phyloP scores from a whole-genome alignment of 2,329 filamentous ascomycete species.

The Lanzia echinophila region DNA sequence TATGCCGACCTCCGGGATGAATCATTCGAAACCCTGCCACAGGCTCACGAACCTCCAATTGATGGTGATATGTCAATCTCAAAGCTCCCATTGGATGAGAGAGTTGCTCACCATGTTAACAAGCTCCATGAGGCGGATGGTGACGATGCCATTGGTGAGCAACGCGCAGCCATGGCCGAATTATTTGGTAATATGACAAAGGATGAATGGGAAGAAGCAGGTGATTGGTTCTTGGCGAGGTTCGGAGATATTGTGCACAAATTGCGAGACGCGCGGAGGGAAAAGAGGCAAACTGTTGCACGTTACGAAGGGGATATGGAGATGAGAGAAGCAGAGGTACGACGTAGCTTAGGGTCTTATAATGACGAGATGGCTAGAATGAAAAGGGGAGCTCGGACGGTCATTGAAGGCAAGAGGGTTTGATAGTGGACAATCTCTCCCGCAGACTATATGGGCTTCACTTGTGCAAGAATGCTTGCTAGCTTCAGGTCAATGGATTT shows the following conservation, averaged over 20 bases:
- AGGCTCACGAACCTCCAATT: not conserved
- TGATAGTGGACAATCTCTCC: not conserved
- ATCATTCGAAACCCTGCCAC: slow-evolving; percentile 5
- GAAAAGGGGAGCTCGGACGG: slow-evolving; percentile 20
- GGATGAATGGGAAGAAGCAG: slow-evolving; percentile 29
- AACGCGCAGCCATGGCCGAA: not conserved
- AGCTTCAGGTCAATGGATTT: not conserved
- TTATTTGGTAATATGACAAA: slow-evolving; percentile 22
- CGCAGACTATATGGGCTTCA: not conserved
- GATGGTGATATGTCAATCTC: slow-evolving; percentile 4
- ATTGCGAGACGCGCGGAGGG: slow-evolving; percentile 21
- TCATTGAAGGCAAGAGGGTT: slow-evolving; percentile 9
- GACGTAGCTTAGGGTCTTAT: slow-evolving; percentile 17
- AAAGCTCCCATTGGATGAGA: slow-evolving; percentile 1
- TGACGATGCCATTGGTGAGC: not conserved
- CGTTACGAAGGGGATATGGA: slow-evolving; percentile 26
- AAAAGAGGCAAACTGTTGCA: slow-evolving; percentile 21
- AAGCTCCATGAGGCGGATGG: not conserved
- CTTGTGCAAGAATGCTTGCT: too few species aligned
- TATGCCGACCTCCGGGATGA: slow-evolving; percentile 4
- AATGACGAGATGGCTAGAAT: slow-evolving; percentile 24
- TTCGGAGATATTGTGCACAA: slow-evolving; percentile 20
- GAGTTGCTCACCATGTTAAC: not conserved
- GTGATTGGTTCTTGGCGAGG: slow-evolving; percentile 26
- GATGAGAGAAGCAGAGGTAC: slow-evolving; percentile 22